These are phyloP conservation scores for Metarhizium rileyi DNA, from an alignment of 2,329 filamentous ascomycete species.

Conservation along the genomic window DNA sequence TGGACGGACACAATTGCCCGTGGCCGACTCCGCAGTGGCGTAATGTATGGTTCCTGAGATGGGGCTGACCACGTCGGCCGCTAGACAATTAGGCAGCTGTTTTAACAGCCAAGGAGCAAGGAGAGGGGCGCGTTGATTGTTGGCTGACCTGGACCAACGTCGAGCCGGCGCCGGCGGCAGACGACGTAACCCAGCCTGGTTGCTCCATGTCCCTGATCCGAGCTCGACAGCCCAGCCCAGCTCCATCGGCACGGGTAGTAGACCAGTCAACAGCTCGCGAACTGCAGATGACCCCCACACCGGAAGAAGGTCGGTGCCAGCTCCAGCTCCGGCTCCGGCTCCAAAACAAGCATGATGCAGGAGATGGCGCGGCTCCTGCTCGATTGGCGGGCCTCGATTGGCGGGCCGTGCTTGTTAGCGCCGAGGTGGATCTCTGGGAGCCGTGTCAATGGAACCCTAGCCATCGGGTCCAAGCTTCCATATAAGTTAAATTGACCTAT, in stretches of 20 bases:
- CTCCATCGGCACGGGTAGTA: background rate
- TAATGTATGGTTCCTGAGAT: background rate
- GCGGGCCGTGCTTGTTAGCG: background rate
- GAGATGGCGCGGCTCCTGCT: background rate
- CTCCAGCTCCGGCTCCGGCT: too few relatives aligned
- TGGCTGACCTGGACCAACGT: too few relatives aligned
- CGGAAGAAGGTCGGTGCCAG: background rate
- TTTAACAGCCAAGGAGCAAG: too few relatives aligned
- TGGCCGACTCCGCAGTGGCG: background rate
- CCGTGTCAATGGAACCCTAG: background rate
- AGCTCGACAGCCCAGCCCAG: background rate
- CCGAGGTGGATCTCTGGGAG: background rate
- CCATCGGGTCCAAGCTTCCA: too few relatives aligned
- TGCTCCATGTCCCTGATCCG: too few relatives aligned
- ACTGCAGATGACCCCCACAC: background rate
- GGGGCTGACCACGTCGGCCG: too few relatives aligned
- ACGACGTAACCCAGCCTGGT: too few relatives aligned
- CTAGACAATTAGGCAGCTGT: too few relatives aligned
- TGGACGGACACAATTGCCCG: background rate
- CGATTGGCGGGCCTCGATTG: background rate
- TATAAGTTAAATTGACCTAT: too few relatives aligned
- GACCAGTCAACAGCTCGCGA: background rate
- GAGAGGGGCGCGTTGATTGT: too few relatives aligned
- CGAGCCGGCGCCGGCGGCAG: too few relatives aligned
- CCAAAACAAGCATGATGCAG: too few relatives aligned